phyloP scores from a whole-genome alignment of 2,329 filamentous ascomycete species.

The Cladosporium sp. region DNA sequence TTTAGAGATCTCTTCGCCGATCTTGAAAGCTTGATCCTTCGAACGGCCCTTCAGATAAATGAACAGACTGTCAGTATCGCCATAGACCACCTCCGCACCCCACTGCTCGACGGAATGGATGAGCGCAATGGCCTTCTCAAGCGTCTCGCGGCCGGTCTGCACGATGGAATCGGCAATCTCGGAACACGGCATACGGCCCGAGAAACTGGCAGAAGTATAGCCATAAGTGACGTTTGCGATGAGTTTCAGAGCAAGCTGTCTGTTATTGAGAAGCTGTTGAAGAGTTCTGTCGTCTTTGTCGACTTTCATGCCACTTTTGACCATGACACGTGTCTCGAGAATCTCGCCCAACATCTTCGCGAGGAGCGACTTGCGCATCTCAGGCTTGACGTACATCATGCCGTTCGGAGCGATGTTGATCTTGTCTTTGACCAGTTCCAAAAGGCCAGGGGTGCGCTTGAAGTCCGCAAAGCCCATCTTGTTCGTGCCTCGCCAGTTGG shows the following conservation, averaged over 20 bases:
- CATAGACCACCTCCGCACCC: slow-evolving; percentile 96
- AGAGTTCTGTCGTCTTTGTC: slow-evolving; percentile 84
- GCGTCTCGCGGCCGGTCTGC: slow-evolving; percentile 87
- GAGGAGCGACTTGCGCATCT: slow-evolving; percentile 82
- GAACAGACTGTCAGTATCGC: slow-evolving; percentile 94
- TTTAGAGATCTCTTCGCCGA: slow-evolving; percentile 87
- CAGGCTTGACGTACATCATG: slow-evolving; percentile 86
- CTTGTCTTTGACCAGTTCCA: slow-evolving; percentile 74
- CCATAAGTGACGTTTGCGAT: slow-evolving; percentile 99
- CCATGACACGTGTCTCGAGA: slow-evolving; percentile 92
- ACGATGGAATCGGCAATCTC: slow-evolving; percentile 99
- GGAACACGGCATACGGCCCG: slow-evolving; percentile 93
- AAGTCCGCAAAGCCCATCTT: slow-evolving; percentile 96
- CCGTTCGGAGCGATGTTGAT: slow-evolving; percentile 94
- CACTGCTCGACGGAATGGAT: slow-evolving; percentile 85
- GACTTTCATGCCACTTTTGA: slow-evolving; percentile 93
- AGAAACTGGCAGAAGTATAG: slow-evolving; percentile 95
- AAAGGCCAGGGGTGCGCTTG: slow-evolving; percentile 66
- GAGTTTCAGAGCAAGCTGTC: slow-evolving; percentile 88
- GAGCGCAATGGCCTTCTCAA: slow-evolving; percentile 86
- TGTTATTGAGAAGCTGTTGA: slow-evolving; percentile 84
- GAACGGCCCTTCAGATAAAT: slow-evolving; percentile 84
- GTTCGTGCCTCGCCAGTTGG: slow-evolving; percentile 81
- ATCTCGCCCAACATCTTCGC: slow-evolving; percentile 97
- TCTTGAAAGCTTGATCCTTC: slow-evolving; percentile 81